Conservation (phyloP, 163 green algal species). For the Trebouxia gelatinosa region DNA sequence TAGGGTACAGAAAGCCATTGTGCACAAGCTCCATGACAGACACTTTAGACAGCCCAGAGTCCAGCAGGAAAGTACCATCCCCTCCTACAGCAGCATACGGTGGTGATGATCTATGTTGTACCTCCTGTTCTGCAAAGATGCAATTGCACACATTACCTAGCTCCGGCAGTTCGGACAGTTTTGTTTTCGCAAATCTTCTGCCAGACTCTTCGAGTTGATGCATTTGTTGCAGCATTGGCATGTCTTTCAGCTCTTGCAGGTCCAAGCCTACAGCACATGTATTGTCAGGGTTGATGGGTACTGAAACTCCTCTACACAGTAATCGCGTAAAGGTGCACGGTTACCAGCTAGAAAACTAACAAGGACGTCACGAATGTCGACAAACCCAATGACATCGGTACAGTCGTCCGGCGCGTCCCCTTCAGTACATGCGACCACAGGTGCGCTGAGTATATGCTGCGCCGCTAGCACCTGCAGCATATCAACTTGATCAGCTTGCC, state of each 20-base stretch:
- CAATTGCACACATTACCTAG: not conserved
- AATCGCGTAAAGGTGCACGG: no score
- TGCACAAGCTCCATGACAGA: constrained; percentile 56
- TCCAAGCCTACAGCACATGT: not conserved
- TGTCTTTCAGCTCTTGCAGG: not conserved
- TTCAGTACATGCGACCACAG: constrained; percentile 7
- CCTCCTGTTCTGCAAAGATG: no score
- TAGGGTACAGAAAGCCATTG: constrained; percentile 52
- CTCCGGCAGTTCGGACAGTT: constrained; percentile 12
- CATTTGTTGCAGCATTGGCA: constrained; percentile 9
- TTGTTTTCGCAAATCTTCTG: not conserved
- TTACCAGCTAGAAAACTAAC: constrained; percentile 23
- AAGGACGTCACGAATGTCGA: constrained; percentile 15
- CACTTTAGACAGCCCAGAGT: constrained; percentile 31
- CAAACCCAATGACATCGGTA: constrained; percentile 4
- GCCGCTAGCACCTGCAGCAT: constrained; percentile 6
- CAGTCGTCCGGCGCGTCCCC: constrained; percentile 2
- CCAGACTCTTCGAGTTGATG: constrained; percentile 2
- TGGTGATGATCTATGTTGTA: no score
- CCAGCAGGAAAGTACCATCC: constrained; percentile 58
- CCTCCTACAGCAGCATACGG: constrained; percentile 42
- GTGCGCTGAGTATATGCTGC: constrained; percentile 11
- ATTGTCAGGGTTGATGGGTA: no score
- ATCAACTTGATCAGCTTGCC: no score
- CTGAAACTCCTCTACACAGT: no score